Evolutionary conservation across 2,329 filamentous ascomycete species (phyloP).

Genomic region (Hypoxylon sp.): DNA sequence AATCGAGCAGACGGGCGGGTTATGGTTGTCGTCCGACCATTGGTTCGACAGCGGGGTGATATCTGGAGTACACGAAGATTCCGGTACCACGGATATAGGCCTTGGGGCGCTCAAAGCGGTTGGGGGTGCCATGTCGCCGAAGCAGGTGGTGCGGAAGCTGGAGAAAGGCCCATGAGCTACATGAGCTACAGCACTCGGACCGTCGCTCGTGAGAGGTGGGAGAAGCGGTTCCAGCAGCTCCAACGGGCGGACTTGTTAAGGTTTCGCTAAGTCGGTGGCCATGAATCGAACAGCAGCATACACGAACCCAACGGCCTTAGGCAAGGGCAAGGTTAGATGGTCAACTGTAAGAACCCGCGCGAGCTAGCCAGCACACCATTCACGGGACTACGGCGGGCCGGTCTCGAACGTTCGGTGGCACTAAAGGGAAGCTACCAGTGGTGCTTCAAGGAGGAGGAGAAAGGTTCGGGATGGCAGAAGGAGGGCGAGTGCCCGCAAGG

Average conservation of each 20-base stretch:
- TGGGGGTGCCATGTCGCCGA: constrained; percentile 46
- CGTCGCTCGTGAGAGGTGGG: constrained; percentile 13
- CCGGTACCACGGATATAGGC: constrained; percentile 34
- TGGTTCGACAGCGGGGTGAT: constrained; percentile 24
- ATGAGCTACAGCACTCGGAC: constrained; percentile 31
- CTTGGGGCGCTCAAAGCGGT: constrained; percentile 34
- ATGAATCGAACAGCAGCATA: constrained; percentile 35
- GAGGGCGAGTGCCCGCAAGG: constrained; percentile 1
- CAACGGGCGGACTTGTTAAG: constrained; percentile 15
- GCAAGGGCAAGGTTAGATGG: constrained; percentile 11
- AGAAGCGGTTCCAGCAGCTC: constrained; percentile 4
- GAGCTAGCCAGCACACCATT: constrained; percentile 26
- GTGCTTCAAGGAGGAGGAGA: not conserved
- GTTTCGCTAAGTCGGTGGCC: constrained; percentile 40
- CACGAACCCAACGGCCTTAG: constrained; percentile 19
- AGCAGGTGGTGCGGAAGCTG: constrained; percentile 33
- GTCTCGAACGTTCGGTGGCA: constrained; percentile 45
- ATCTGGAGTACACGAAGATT: constrained; percentile 28
- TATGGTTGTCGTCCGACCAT: constrained; percentile 25
- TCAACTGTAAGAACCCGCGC: constrained; percentile 20
- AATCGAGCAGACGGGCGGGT: constrained; percentile 14
- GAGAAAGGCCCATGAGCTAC: constrained; percentile 40
- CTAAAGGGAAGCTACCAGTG: constrained; percentile 26
- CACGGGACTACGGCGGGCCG: constrained; percentile 22
- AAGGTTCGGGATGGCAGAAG: constrained; percentile 5